Base-by-base conservation (phyloP, 345 rosid species). In the Citrus reticulata region DNA sequence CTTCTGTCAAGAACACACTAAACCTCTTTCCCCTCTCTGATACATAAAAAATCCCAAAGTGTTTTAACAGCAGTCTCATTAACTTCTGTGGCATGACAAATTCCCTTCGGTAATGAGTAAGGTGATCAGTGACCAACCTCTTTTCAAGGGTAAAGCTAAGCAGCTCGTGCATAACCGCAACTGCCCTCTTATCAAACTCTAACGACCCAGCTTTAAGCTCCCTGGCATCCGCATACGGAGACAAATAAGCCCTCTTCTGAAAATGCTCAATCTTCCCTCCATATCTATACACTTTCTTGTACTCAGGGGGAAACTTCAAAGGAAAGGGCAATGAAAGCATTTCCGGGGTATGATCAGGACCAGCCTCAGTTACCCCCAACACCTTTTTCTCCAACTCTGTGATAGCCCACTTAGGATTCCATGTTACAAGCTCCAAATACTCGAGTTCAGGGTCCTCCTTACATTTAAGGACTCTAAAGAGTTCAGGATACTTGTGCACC, bases 21-120 rank as follows among this genome's bases (percentile, higher is more conserved):
- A 93, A 92, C 77, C 98, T 91, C 85, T 93, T 95, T 54, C 98
- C 98, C 78, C 98, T 91, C 84, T 93, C 98, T 0, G 95, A 93
- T 70, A 95, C 98, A 68, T 95, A 93, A 83, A 95, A 93, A 73
- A 93, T 89, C 76, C 97, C 95, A 58, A 92, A 75, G 86, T 95
- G 98, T 86, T 95, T 95, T 78, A 95, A 75, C 54, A 95, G 88
- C 68, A 95, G 88, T 86, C 98, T 92, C 95, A 95, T 95, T 84
- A 95, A 86, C 85, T 93, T 95, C 78, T 95, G 97, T 4, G 98
- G 97, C 95, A 93, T 95, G 83, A 89, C 88, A 73, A 93, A 81
- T 83, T 93, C 95, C 32, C 83, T 79, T 66, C 97, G 87, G 72
- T 91, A 95, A 83, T 95, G 98, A 14, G 95, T 95, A 58, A 93